Conservation (phyloP, 2,329 filamentous ascomycete species). For the Epichloe glyceriae region DNA sequence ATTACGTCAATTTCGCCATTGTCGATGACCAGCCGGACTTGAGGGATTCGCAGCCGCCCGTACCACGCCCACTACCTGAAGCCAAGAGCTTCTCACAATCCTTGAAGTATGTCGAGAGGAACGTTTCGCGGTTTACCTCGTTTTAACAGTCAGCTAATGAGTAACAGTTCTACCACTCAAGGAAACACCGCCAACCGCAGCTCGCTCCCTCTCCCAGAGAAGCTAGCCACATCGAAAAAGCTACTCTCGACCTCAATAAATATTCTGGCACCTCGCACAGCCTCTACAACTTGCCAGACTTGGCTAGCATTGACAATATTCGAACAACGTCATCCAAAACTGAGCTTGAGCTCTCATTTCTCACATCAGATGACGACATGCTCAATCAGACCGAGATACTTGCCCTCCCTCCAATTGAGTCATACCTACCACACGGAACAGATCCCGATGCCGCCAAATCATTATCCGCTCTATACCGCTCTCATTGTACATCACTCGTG, state of each 20-base stretch:
- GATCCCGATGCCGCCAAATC: conserved; percentile 80
- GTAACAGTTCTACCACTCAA: conserved; percentile 20
- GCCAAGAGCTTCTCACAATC: conserved; percentile 31
- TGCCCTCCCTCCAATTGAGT: conserved; percentile 71
- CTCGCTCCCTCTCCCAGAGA: conserved; percentile 19
- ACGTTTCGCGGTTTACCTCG: neutral
- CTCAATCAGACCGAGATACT: conserved; percentile 53
- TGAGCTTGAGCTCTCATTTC: conserved; percentile 46
- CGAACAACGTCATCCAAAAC: conserved; percentile 46
- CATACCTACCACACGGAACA: conserved; percentile 67
- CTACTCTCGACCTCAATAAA: conserved; percentile 3
- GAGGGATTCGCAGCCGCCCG: conserved; percentile 30
- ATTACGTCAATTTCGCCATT: conserved; percentile 64
- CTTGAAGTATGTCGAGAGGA: conserved; percentile 31
- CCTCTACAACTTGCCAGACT: conserved; percentile 46
- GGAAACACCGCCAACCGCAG: conserved; percentile 13
- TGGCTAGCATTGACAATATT: conserved; percentile 44
- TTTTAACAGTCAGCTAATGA: conserved; percentile 7
- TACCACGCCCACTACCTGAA: conserved; percentile 38
- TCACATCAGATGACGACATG: conserved; percentile 39
- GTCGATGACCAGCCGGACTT: conserved; percentile 42
- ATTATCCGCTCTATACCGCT: conserved; percentile 75
- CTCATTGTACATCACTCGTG: conserved; percentile 88
- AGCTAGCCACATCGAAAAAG: conserved; percentile 11
- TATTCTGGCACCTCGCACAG: conserved; percentile 24